These are phyloP conservation scores for Leucoagaricus sp. DNA, from an alignment of 1,284 basidiomycete genomes.

Conservation along the genomic window DNA sequence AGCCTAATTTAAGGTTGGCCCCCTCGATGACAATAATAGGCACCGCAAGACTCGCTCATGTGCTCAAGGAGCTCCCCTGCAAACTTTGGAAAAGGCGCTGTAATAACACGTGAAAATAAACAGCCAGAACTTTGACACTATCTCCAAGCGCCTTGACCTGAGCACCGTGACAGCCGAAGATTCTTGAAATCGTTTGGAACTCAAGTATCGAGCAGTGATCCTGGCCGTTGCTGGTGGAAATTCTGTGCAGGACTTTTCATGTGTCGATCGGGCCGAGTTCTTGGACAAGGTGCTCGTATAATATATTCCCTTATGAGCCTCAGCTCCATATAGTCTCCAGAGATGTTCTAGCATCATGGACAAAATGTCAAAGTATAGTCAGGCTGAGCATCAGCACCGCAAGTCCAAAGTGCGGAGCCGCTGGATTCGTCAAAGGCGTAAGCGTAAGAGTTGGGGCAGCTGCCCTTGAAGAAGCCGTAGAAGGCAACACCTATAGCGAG, in stretches of 20 bases:
- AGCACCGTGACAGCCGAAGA: too few relatives aligned
- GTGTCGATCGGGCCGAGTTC: too few relatives aligned
- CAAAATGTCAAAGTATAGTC: constrained; percentile 62
- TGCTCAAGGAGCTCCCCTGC: background rate
- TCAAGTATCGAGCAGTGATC: too few relatives aligned
- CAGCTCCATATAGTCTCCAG: too few relatives aligned
- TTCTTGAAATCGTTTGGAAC: too few relatives aligned
- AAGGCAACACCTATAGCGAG: constrained; percentile 34
- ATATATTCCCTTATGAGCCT: too few relatives aligned
- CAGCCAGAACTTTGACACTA: too few relatives aligned
- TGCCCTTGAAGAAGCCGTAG: constrained; percentile 59
- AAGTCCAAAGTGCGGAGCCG: constrained; percentile 54
- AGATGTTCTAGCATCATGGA: too few relatives aligned
- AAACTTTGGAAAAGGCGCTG: background rate
- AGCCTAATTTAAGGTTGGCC: background rate
- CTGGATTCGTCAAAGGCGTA: constrained; percentile 60
- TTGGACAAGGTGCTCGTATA: too few relatives aligned
- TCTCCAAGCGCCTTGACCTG: too few relatives aligned
- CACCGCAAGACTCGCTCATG: background rate
- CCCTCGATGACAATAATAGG: background rate
- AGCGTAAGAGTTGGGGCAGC: constrained; percentile 56
- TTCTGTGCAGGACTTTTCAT: too few relatives aligned
- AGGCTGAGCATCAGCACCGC: constrained; percentile 40
- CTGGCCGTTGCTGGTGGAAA: too few relatives aligned
- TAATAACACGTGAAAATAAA: background rate